phyloP scores from a whole-genome alignment of 2,329 filamentous ascomycete species.

The Cordyceps cateniannulata region DNA sequence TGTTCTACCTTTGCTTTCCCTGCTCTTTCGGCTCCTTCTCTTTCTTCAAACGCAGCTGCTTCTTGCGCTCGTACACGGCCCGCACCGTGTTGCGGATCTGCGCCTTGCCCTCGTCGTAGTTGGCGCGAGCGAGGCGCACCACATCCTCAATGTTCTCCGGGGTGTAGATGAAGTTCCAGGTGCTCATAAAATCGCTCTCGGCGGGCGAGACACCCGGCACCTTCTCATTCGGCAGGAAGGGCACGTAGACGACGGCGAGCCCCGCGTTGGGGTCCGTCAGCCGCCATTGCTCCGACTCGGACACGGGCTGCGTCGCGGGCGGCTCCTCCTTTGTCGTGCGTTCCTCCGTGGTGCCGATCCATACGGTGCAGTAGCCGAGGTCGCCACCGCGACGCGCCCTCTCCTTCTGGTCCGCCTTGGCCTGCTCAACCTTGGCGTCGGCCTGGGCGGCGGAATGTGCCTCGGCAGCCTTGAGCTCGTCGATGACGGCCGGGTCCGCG shows the following conservation, averaged over 20 bases:
- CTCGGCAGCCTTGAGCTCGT: conserved; percentile 60
- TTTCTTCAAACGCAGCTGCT: conserved; percentile 53
- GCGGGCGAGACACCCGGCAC: conserved; percentile 78
- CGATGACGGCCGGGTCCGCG: conserved; percentile 34
- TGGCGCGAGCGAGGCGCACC: conserved; percentile 73
- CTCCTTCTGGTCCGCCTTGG: conserved; percentile 41
- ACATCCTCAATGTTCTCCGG: conserved; percentile 84
- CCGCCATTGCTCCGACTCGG: conserved; percentile 60
- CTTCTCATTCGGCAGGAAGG: conserved; percentile 75
- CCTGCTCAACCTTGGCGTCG: conserved; percentile 55
- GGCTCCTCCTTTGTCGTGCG: conserved; percentile 49
- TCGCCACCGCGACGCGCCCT: conserved; percentile 42
- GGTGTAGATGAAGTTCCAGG: conserved; percentile 98
- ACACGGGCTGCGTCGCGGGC: conserved; percentile 45
- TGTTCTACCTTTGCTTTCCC: conserved; percentile 30
- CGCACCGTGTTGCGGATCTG: conserved; percentile 71
- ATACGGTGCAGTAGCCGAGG: conserved; percentile 87
- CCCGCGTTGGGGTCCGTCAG: conserved; percentile 70
- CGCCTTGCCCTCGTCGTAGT: conserved; percentile 76
- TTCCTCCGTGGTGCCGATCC: conserved; percentile 82
- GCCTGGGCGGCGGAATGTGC: conserved; percentile 54
- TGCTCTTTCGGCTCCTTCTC: conserved; percentile 27
- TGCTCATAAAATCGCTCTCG: conserved; percentile 79
- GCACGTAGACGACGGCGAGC: conserved; percentile 84
- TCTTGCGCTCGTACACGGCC: conserved; percentile 92